These are phyloP conservation scores for Marasmius oreades DNA, from an alignment of 1,284 basidiomycete genomes.

Conservation along the genomic window DNA sequence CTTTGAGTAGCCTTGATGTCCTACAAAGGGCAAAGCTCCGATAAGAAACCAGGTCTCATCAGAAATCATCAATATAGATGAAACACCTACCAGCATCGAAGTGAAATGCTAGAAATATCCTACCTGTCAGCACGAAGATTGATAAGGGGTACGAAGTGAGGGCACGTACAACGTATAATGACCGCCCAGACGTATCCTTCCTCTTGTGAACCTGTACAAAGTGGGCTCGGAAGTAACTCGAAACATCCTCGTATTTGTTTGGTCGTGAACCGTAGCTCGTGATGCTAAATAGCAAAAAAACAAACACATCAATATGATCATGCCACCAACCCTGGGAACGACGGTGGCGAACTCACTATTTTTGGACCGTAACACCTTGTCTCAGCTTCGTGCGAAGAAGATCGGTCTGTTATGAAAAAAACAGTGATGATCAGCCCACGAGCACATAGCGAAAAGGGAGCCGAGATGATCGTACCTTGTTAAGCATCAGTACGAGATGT, in stretches of 20 bases:
- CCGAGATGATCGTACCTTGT: slow-evolving; percentile 50
- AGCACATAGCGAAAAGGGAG: slow-evolving; percentile 5
- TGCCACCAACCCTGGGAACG: not conserved
- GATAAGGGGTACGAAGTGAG: slow-evolving; percentile 2
- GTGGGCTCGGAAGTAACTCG: slow-evolving; percentile 76
- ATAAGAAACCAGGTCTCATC: slow-evolving; percentile 4
- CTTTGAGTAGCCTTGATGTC: slow-evolving; percentile 72
- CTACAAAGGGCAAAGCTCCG: slow-evolving; percentile 31
- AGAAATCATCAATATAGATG: slow-evolving; percentile 6
- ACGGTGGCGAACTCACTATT: slow-evolving; percentile 50
- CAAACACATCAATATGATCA: slow-evolving; percentile 1
- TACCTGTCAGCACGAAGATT: slow-evolving; percentile 1
- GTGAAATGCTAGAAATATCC: slow-evolving; percentile 60
- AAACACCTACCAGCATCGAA: slow-evolving; percentile 61
- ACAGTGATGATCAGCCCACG: not conserved
- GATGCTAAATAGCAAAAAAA: slow-evolving; percentile 44
- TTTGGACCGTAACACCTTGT: slow-evolving; percentile 59
- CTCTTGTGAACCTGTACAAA: slow-evolving; percentile 70
- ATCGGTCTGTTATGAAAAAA: slow-evolving; percentile 48
- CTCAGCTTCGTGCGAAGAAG: slow-evolving; percentile 63
- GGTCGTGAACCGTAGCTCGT: slow-evolving; percentile 74
- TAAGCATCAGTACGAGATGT: slow-evolving; percentile 71
- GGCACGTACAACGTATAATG: slow-evolving; percentile 59
- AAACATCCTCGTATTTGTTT: slow-evolving; percentile 67
- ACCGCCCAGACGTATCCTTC: slow-evolving; percentile 56